Evolutionary conservation across 73 alveolate species (phyloP), one percentile per base, ranked within the genome.

Genomic region (Urostyla sp.): DNA sequence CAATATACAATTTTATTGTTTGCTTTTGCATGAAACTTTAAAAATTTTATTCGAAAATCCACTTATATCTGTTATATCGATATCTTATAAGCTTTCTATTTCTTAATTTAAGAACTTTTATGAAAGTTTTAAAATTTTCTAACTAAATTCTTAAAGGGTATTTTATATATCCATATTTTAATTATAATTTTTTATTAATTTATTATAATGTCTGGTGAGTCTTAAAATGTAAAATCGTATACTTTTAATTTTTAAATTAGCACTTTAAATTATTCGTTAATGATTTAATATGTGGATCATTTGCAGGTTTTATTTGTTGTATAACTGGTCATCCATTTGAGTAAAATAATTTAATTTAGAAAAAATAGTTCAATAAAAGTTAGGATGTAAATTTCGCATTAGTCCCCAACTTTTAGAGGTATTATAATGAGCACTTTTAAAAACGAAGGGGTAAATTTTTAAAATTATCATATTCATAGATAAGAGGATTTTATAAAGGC

Each of bases 311-410:
- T 13, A 52, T 75, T 13, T 20, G 26, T 36, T 60, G 66, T 5
- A 27, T 75, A 1, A 15, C 72, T 16, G 92, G 85, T 0, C 92
- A 84, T 53, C 92, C 92, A 8, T 59, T 84, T 43, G 92, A 84
- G 79, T 63, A 63, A 63, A 34, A 59, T 35, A n/a, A 1, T 1
- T 38, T 3, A 20, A 43, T 10, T 20, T 38, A 18, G 21, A 28
- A 5, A 6, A 38, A 21, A 38, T 63, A 63, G 79, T 50, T 84
- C 88, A 0, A 43, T 74, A 0, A 84, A 84, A 35, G 92, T 84
- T 18, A 52, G 92, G 28, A 84, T 84, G 92, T 56, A 84, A 37
- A 45, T 34, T 10, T 67, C 44, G 16, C 32, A 36, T 43, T n/a
- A n/a, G n/a, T n/a, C n/a, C n/a, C n/a, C n/a, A n/a, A n/a, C n/a